A percentile compares a stretch with the other conserved stretches of the same genome.
Evolutionary conservation across 306 rosid species (phyloP).

Genomic region (Fagus sylvatica): DNA sequence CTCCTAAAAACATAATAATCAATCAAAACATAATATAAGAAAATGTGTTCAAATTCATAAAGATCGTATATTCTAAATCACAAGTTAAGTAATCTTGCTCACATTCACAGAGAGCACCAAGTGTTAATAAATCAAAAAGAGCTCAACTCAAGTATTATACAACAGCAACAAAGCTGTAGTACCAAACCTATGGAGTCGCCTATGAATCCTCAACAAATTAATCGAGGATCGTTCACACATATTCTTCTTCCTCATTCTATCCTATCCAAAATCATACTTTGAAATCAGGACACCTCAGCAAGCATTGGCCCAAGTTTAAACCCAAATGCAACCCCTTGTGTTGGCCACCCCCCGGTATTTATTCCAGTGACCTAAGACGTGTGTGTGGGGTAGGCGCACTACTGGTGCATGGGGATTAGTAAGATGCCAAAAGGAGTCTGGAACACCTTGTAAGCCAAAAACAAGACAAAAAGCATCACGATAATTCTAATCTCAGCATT

Average conservation of each 20-base stretch:
- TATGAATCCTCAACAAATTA: too few species aligned
- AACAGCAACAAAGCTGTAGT: too few species aligned
- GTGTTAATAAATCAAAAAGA: too few species aligned
- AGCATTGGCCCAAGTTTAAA: not conserved
- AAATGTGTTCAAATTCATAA: not conserved
- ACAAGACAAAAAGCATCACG: not conserved
- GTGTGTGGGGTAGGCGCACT: not conserved
- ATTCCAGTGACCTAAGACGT: not conserved
- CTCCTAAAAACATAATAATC: slow-evolving; percentile 50
- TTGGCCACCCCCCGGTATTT: not conserved
- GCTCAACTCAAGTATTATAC: too few species aligned
- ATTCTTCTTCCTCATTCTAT: too few species aligned
- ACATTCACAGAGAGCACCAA: not conserved
- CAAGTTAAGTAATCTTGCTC: not conserved
- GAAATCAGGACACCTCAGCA: not conserved
- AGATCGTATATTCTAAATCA: not conserved
- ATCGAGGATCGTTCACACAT: too few species aligned
- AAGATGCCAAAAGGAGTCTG: not conserved
- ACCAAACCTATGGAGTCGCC: too few species aligned
- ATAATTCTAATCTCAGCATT: not conserved
- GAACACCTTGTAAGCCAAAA: not conserved
- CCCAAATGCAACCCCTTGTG: not conserved
- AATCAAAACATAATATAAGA: not conserved
- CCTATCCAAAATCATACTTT: too few species aligned
- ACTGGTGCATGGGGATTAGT: not conserved